These are phyloP conservation scores for Verticillium nonalfalfae DNA, from an alignment of 2,329 filamentous ascomycete species.

Conservation along the genomic window DNA sequence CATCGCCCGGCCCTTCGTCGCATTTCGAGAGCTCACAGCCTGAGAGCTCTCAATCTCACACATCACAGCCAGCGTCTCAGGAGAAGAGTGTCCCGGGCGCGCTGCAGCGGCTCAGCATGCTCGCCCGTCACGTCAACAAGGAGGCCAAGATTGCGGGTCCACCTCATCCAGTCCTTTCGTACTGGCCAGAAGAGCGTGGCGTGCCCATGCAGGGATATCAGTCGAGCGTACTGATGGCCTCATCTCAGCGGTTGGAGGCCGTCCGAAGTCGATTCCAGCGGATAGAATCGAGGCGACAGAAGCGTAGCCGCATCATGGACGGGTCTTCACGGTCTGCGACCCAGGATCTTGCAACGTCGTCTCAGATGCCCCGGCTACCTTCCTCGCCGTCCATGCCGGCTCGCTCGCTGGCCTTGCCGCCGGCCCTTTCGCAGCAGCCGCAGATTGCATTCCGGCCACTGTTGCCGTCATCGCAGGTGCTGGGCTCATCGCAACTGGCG, in stretches of 20 bases:
- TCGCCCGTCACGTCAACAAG: slow-evolving; percentile 4
- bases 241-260: slow-evolving; percentile 25
- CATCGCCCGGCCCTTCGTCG: slow-evolving; percentile 1
- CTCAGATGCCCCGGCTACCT: neutral
- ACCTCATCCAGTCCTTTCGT: slow-evolving; percentile 21
- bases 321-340: slow-evolving; percentile 1
- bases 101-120: slow-evolving; percentile 12
- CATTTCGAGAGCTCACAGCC: neutral
- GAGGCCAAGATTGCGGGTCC: neutral
- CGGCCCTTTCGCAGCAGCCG: slow-evolving; percentile 6
- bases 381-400: slow-evolving; percentile 6
- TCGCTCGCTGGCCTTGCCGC: neutral
- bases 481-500: slow-evolving; percentile 24
- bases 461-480: slow-evolving; percentile 15
- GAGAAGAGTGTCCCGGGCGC: neutral
- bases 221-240: slow-evolving; percentile 28
- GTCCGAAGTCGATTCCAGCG: slow-evolving; percentile 24
- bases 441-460: slow-evolving; percentile 5
- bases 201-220: slow-evolving; percentile 26
- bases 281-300: slow-evolving; percentile 16
- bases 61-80: neutral
- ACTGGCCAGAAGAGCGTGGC: slow-evolving; percentile 32
- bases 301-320: slow-evolving; percentile 4
- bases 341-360: neutral
- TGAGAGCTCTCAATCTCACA: neutral